These are phyloP conservation scores for Eragrostis curvula DNA, from an alignment of 176 grass and related monocot species.

Conservation along the genomic window DNA sequence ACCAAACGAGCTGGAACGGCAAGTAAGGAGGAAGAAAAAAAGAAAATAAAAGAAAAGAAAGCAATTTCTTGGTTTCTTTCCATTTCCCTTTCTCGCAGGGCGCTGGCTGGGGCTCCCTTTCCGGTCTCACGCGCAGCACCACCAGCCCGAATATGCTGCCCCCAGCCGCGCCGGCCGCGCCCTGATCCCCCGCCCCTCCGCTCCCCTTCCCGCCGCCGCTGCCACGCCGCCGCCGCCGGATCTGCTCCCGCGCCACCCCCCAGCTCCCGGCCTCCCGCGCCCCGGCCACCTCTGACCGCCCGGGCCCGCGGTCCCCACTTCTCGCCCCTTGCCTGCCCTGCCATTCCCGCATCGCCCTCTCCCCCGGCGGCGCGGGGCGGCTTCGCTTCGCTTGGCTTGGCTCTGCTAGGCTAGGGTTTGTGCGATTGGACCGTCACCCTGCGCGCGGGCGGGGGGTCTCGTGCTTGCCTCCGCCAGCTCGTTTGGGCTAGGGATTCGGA, in stretches of 20 bases:
- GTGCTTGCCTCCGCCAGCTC: constrained; percentile 4
- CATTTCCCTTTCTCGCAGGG: constrained; percentile 36
- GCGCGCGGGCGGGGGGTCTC: background rate
- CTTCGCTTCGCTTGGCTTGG: background rate
- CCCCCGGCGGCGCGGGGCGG: constrained; percentile 12
- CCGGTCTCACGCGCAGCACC: constrained; percentile 46
- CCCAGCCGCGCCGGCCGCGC: constrained; percentile 66
- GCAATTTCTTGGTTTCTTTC: background rate
- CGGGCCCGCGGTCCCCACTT: background rate
- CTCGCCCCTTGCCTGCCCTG: no score
- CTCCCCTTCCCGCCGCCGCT: constrained; percentile 14
- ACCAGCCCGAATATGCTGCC: constrained; percentile 53
- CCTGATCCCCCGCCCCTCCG: constrained; percentile 54
- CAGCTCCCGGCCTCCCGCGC: constrained; percentile 8
- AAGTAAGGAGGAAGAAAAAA: background rate
- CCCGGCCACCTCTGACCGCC: constrained; percentile 20
- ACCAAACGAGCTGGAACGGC: constrained; percentile 27
- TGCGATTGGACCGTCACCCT: background rate
- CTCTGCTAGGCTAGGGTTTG: constrained; percentile 46
- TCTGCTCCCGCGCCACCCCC: background rate
- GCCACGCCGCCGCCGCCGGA: constrained; percentile 50
- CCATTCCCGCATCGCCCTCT: background rate
- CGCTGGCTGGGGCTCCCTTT: constrained; percentile 13
- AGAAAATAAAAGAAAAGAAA: background rate
- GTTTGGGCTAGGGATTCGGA: constrained; percentile 20